Conservation (phyloP, 139 green algal genomes). For the Volvox africanus region DNA sequence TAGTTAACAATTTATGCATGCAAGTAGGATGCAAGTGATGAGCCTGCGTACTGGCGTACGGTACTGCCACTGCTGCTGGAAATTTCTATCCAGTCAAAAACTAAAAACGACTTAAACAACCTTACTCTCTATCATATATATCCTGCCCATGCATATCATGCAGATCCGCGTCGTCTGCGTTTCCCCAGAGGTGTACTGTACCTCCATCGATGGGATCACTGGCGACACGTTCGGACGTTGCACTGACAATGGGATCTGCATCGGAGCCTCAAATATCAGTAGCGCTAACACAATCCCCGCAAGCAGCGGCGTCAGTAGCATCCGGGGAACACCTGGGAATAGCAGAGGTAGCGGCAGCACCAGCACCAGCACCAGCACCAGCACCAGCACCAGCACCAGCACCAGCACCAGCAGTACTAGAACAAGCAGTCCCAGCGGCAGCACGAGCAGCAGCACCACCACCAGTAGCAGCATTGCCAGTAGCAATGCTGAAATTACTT, state of each 20-base stretch:
- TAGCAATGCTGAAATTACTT: background rate
- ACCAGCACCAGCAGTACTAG: background rate
- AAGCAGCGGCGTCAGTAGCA: background rate
- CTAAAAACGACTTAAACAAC: background rate
- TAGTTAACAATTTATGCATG: background rate
- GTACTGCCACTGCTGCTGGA: no score
- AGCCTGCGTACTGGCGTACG: no score
- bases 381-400: background rate
- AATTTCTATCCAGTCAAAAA: background rate
- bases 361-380: background rate
- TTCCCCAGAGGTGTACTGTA: slow-evolving; percentile 22
- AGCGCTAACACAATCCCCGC: background rate
- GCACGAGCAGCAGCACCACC: background rate
- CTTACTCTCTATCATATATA: no score
- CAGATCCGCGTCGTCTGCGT: slow-evolving; percentile 50
- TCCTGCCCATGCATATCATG: no score
- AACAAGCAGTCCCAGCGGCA: background rate
- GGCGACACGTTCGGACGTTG: background rate
- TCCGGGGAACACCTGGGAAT: background rate
- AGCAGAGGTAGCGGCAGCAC: background rate
- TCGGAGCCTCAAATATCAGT: background rate
- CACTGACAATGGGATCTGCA: slow-evolving; percentile 39
- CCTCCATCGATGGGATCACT: slow-evolving; percentile 15
- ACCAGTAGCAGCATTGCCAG: background rate
- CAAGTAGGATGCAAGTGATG: background rate